Conservation (phyloP, 164 flowering plant genomes). For the Platanus orientalis region DNA sequence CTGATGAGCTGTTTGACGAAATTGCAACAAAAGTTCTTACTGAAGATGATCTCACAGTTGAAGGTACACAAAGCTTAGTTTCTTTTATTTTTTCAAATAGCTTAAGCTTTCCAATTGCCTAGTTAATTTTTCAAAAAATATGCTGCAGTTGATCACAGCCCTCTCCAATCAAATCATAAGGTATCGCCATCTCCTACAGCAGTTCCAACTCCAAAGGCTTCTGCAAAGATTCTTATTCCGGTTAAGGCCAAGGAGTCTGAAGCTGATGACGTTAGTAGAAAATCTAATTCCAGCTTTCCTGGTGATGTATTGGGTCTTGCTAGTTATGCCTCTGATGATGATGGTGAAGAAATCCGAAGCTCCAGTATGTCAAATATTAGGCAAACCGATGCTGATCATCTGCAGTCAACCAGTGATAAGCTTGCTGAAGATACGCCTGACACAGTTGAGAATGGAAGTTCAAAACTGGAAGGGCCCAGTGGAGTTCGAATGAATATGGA, state of each 20-base stretch:
- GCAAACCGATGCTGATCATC: slow-evolving; percentile 12
- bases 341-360: slow-evolving; percentile 41
- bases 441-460: slow-evolving; percentile 31
- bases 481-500: slow-evolving; percentile 12
- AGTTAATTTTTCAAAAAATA: too few relatives aligned
- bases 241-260: slow-evolving; percentile 39
- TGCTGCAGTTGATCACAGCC: slow-evolving; percentile 14
- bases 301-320: slow-evolving; percentile 82
- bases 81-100: not conserved
- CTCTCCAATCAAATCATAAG: slow-evolving; percentile 22
- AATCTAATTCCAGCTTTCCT: slow-evolving; percentile 45
- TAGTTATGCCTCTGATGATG: slow-evolving; percentile 86
- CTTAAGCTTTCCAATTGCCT: not conserved
- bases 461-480: slow-evolving; percentile 15
- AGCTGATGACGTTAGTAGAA: slow-evolving; percentile 32
- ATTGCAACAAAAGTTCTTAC: slow-evolving; percentile 82
- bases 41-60: slow-evolving; percentile 54
- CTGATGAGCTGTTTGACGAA: slow-evolving; percentile 97
- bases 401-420: slow-evolving; percentile 19
- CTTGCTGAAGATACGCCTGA: slow-evolving; percentile 18
- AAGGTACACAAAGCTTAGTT: slow-evolving; percentile 37
- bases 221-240: slow-evolving; percentile 58
- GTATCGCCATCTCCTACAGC: slow-evolving; percentile 31
- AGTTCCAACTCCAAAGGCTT: slow-evolving; percentile 39
- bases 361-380: slow-evolving; percentile 19